phyloP scores from a whole-genome alignment of 495 filamentous ascomycete genomes.

The Chaetomium fimeti region DNA sequence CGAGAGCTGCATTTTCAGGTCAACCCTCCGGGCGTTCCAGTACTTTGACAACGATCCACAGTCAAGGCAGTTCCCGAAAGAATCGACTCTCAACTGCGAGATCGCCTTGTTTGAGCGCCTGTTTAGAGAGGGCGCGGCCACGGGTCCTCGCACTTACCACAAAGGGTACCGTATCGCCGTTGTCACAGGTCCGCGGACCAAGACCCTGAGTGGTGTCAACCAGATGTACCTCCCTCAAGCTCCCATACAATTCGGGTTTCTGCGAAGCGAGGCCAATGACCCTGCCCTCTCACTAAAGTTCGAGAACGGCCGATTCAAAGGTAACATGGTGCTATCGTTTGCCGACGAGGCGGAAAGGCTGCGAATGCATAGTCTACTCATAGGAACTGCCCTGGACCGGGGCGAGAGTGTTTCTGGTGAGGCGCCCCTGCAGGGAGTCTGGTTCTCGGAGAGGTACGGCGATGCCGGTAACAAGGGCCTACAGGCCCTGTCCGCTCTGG shows the following conservation, averaged over 20 bases:
- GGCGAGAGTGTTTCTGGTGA: slow-evolving; percentile 64
- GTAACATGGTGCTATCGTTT: slow-evolving; percentile 72
- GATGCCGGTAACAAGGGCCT: slow-evolving; percentile 42
- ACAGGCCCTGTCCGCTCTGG: slow-evolving; percentile 46
- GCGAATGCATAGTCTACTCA: slow-evolving; percentile 63
- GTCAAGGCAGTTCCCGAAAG: slow-evolving; percentile 66
- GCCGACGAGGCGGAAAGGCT: slow-evolving; percentile 64
- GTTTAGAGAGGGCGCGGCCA: slow-evolving; percentile 60
- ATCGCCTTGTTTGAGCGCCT: slow-evolving; percentile 70
- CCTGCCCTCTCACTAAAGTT: slow-evolving; percentile 69
- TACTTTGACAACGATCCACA: slow-evolving; percentile 68
- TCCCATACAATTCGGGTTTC: slow-evolving; percentile 70
- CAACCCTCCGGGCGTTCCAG: slow-evolving; percentile 64
- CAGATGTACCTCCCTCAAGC: slow-evolving; percentile 58
- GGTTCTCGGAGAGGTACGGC: slow-evolving; percentile 58
- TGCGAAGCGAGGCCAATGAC: slow-evolving; percentile 63
- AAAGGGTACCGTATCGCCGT: slow-evolving; percentile 73
- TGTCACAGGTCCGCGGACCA: slow-evolving; percentile 70
- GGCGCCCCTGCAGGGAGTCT: slow-evolving; percentile 58
- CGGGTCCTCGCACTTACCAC: slow-evolving; percentile 65
- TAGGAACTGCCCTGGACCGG: slow-evolving; percentile 59
- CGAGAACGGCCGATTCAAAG: slow-evolving; percentile 61
- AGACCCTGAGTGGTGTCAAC: slow-evolving; percentile 69
- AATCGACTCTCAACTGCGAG: slow-evolving; percentile 65
- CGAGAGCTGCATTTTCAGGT: slow-evolving; percentile 65